phyloP scores from a whole-genome alignment of 805 yeast species.

The Pichia scutulata region DNA sequence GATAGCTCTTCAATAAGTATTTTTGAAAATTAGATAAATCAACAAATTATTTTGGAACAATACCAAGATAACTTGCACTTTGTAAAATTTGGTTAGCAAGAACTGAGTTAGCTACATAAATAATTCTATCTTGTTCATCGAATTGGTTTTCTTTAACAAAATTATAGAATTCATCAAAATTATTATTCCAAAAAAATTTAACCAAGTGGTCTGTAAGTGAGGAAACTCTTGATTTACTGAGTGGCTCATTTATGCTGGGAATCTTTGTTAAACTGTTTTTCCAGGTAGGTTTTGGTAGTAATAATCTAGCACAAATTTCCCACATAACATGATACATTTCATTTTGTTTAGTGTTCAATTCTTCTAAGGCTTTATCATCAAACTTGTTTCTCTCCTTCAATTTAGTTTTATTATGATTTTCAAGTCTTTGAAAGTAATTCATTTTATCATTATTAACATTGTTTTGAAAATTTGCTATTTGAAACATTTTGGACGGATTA shows the following conservation, averaged over 20 bases:
- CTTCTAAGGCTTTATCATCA: slow-evolving; percentile 4
- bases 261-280: too few relatives aligned
- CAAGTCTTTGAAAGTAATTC: slow-evolving; percentile 5
- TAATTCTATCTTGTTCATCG: slow-evolving; percentile 12
- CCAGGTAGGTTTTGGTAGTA: slow-evolving; percentile 1
- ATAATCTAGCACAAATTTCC: slow-evolving; percentile 16
- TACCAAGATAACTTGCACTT: slow-evolving; percentile 17
- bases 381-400: not conserved
- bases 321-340: slow-evolving; percentile 19
- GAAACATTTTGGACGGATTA: slow-evolving; percentile 22
- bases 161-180: slow-evolving; percentile 18
- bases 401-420: slow-evolving; percentile 6
- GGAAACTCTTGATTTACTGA: slow-evolving; percentile 17
- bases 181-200: slow-evolving; percentile 24
- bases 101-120: slow-evolving; percentile 11
- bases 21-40: not conserved
- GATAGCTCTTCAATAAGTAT: not conserved
- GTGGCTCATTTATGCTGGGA: not conserved
- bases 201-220: slow-evolving; percentile 26
- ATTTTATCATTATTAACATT: slow-evolving; percentile 17
- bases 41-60: slow-evolving; percentile 7
- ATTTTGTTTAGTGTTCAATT: slow-evolving; percentile 2
- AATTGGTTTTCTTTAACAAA: slow-evolving; percentile 17
- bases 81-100: slow-evolving; percentile 13
- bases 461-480: slow-evolving; percentile 22